Evolutionary conservation across 2,329 filamentous ascomycete species (phyloP), one percentile per base, ranked within the genome.

Genomic region (Nothopassalora personata): DNA sequence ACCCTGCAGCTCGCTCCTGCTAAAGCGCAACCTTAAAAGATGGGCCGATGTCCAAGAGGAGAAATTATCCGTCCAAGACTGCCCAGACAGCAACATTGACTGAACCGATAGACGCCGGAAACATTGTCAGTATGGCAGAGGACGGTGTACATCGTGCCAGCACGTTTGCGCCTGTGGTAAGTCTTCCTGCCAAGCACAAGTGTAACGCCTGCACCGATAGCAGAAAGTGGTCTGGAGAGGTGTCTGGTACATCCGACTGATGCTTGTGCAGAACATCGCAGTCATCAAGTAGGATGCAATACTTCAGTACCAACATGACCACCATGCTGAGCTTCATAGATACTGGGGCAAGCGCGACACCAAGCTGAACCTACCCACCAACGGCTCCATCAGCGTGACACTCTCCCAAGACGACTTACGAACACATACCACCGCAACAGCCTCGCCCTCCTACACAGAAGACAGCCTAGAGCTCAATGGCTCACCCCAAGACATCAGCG

Each of bases 311-410:
- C 51, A 60, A 39, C 50, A 55, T 58, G 9, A 43, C 13, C 46
- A 13, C 31, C 19, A 34, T 28, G 31, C 57, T 59, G 49, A 46
- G 27, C 39, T 19, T 50, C 50, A 31, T 67, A 85, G 83, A 74
- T 89, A 99, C 84, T 99, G 95, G 94, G 94, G 95, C 69, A 99
- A 99, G 80, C 90, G 94, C 63, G 92, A 97, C 76, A 78, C 90
- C 54, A 90, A 89, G 61, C 61, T 65, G 46, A 99, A 99, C 77
- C 88, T 97, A 58, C 94, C 94, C 36, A 97, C 94, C 73, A 99
- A 99, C 81, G 96, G 91, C 65, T 99, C 94, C 66, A 86, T 99
- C 72, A 96, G 91, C 64, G 93, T 99, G 59, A 99, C 94, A 57
- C 89, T 99, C 70, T 94, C 91, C 53, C 94, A 99, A 78, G 82